Conservation (phyloP, 2,329 filamentous ascomycete species). For the Trichophyton equinum region DNA sequence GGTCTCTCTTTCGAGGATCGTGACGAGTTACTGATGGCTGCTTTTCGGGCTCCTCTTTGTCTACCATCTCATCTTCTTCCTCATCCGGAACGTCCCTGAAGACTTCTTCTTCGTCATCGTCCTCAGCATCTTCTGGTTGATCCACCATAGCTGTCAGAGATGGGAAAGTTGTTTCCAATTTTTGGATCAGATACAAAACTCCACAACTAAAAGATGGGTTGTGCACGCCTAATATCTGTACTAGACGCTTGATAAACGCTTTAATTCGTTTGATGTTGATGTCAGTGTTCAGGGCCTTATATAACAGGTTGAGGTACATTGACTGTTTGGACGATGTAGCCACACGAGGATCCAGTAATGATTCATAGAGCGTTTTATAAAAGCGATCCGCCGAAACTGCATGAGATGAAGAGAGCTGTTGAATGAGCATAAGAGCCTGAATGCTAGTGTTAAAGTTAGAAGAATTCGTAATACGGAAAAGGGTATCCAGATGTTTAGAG, state of each 20-base stretch:
- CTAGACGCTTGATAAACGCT: slow-evolving; percentile 84
- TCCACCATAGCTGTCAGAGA: slow-evolving; percentile 66
- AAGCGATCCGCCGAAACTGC: slow-evolving; percentile 78
- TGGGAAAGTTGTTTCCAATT: slow-evolving; percentile 67
- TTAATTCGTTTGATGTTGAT: slow-evolving; percentile 85
- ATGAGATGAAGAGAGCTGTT: slow-evolving; percentile 73
- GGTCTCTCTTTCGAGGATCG: slow-evolving; percentile 81
- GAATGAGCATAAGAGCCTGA: slow-evolving; percentile 86
- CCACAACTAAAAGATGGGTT: slow-evolving; percentile 88
- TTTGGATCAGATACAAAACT: slow-evolving; percentile 75
- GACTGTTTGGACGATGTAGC: slow-evolving; percentile 87
- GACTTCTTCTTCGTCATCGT: slow-evolving; percentile 54
- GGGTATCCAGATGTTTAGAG: slow-evolving; percentile 78
- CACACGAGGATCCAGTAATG: slow-evolving; percentile 77
- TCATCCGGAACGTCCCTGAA: slow-evolving; percentile 54
- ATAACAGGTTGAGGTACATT: slow-evolving; percentile 84
- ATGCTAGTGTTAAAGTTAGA: slow-evolving; percentile 98
- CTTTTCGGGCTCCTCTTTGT: slow-evolving; percentile 22
- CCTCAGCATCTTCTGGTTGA: slow-evolving; percentile 65
- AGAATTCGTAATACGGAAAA: slow-evolving; percentile 93
- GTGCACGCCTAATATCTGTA: slow-evolving; percentile 78
- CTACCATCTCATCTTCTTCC: slow-evolving; percentile 29
- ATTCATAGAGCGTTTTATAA: slow-evolving; percentile 92
- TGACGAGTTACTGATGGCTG: slow-evolving; percentile 39
- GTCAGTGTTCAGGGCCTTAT: slow-evolving; percentile 77